Evolutionary conservation across 805 yeast species (phyloP).

Genomic region (Cyberlindnera amylophila): DNA sequence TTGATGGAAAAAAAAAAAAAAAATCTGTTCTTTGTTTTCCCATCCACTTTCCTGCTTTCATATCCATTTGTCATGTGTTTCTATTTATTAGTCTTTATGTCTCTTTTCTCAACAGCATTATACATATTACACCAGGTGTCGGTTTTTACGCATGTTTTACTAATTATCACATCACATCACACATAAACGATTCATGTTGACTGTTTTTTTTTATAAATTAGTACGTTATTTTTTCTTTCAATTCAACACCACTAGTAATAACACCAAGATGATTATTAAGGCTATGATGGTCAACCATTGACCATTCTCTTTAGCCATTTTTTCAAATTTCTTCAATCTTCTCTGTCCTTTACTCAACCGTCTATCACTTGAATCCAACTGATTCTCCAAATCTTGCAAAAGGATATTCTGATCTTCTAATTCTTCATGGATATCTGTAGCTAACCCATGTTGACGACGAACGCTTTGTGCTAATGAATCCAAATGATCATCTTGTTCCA

Average conservation of each 20-base stretch:
- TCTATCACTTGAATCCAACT: conserved; percentile 39
- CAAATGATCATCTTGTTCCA: conserved; percentile 43
- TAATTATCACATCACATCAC: not conserved
- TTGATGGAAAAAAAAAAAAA: no score
- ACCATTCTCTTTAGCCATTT: conserved; percentile 42
- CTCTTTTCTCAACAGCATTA: not conserved
- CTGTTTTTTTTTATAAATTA: no score
- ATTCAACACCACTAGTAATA: conserved; percentile 37
- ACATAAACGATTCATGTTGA: no score
- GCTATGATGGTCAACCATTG: conserved; percentile 46
- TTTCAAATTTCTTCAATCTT: conserved; percentile 37
- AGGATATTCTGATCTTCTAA: conserved; percentile 45
- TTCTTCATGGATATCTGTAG: conserved; percentile 45
- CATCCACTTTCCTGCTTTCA: not conserved
- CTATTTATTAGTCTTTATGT: not conserved
- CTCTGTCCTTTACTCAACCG: conserved; percentile 39
- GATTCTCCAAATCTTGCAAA: conserved; percentile 46
- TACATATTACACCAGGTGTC: not conserved
- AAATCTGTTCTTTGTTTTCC: not conserved
- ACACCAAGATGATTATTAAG: conserved; percentile 39
- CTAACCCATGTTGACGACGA: conserved; percentile 40
- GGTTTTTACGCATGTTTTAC: not conserved
- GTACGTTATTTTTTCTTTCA: not conserved
- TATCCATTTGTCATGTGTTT: not conserved
- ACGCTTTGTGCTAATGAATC: conserved; percentile 40